Conservation (phyloP, 768 basidiomycete genomes). For the Suillus tomentosus region DNA sequence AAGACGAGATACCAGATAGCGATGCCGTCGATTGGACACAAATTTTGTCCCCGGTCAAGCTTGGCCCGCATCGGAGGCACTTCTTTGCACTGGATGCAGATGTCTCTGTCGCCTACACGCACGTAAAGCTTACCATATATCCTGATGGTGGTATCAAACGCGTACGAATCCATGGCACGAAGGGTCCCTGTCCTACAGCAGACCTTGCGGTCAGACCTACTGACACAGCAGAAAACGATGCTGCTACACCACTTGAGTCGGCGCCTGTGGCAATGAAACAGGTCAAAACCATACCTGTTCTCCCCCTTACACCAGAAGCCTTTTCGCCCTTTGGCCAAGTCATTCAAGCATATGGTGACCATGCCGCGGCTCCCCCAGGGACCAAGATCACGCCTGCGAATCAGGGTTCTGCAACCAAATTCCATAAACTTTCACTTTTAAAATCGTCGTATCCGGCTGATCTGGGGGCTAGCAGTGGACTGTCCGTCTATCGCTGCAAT, state of each 20-base stretch:
- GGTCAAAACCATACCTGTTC: conserved; percentile 46
- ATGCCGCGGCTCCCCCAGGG: conserved; percentile 63
- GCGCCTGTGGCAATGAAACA: conserved; percentile 3
- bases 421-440: conserved; percentile 85
- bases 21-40: conserved; percentile 59
- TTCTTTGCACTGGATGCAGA: conserved; percentile 81
- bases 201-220: background rate
- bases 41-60: conserved; percentile 74
- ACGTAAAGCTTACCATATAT: conserved; percentile 85
- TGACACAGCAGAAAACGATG: conserved; percentile 2
- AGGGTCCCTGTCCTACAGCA: conserved; percentile 33
- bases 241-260: conserved; percentile 14
- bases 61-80: conserved; percentile 89
- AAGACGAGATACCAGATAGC: conserved; percentile 40
- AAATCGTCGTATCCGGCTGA: conserved; percentile 63
- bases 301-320: conserved; percentile 80
- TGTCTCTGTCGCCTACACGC: conserved; percentile 62
- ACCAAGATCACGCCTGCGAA: conserved; percentile 82
- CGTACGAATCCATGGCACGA: conserved; percentile 76
- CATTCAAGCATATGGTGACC: conserved; percentile 81
- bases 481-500: conserved; percentile 86
- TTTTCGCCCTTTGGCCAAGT: conserved; percentile 91
- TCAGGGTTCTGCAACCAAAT: conserved; percentile 88
- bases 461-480: conserved; percentile 58
- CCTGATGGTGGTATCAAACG: conserved; percentile 97